phyloP scores from a whole-genome alignment of 306 rosid genomes.

The Hippophae gyantsensis region DNA sequence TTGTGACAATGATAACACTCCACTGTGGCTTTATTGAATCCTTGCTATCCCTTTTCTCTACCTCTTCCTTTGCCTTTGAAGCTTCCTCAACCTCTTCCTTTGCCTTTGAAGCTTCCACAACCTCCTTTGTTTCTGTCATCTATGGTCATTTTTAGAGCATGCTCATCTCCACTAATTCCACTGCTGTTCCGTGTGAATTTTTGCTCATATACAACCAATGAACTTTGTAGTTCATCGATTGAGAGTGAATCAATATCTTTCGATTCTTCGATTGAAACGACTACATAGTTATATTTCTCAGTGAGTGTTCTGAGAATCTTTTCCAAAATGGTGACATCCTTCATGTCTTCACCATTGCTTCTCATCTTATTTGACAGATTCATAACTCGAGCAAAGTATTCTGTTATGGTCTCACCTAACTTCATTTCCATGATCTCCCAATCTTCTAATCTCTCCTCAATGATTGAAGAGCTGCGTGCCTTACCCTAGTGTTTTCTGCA shows the following conservation, averaged over 20 bases:
- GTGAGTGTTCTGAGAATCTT: neutral
- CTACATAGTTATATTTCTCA: neutral
- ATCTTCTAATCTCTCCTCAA: too few relatives aligned
- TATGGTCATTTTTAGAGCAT: neutral
- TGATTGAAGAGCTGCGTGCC: too few relatives aligned
- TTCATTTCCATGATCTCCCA: too few relatives aligned
- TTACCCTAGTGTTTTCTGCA: too few relatives aligned
- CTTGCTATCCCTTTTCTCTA: neutral
- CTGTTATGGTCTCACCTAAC: too few relatives aligned
- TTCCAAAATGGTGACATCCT: neutral
- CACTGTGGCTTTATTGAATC: neutral
- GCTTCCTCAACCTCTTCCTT: neutral
- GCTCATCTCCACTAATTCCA: neutral
- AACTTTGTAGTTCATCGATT: neutral
- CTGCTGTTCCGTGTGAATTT: too few relatives aligned
- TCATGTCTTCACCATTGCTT: too few relatives aligned
- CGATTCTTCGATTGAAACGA: neutral
- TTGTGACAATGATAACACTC: neutral
- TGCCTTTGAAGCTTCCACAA: neutral
- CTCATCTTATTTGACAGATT: too few relatives aligned
- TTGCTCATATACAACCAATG: neutral
- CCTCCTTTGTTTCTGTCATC: neutral
- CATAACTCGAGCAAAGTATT: too few relatives aligned
- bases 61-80: neutral
- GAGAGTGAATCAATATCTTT: neutral